Evolutionary conservation across 2,329 filamentous ascomycete species (phyloP).

Genomic region (Fusarium fujikuroi): DNA sequence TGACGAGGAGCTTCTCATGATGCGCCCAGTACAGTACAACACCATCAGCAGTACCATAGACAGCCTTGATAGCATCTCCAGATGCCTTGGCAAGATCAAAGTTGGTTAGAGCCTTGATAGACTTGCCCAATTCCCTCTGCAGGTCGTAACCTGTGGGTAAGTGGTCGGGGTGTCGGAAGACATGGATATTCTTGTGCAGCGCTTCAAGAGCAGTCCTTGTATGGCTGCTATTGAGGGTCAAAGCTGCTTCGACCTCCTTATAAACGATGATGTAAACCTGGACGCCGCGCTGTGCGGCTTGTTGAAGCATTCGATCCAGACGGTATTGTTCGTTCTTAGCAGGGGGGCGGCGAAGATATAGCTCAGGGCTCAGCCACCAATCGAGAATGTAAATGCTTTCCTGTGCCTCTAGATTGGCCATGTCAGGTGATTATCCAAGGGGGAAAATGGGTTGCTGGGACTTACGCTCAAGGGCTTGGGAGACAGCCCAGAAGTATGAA

Average conservation of each 20-base stretch:
- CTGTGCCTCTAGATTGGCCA: constrained; percentile 63
- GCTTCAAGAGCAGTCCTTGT: constrained; percentile 20
- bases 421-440: constrained; percentile 14
- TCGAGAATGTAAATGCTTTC: constrained; percentile 88
- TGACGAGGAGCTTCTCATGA: constrained; percentile 87
- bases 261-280: constrained; percentile 89
- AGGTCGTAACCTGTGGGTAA: constrained; percentile 77
- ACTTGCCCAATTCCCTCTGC: constrained; percentile 73
- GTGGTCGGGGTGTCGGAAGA: constrained; percentile 93
- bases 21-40: constrained; percentile 92
- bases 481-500: constrained; percentile 87
- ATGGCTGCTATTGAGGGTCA: constrained; percentile 65
- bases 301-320: constrained; percentile 82
- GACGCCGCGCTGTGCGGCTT: constrained; percentile 85
- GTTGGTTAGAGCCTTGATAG: constrained; percentile 61
- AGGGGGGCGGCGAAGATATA: constrained; percentile 86
- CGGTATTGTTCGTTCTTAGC: constrained; percentile 85
- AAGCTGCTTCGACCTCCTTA: constrained; percentile 86
- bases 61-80: constrained; percentile 75
- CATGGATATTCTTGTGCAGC: constrained; percentile 54
- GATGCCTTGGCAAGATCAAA: constrained; percentile 73
- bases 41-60: constrained; percentile 85
- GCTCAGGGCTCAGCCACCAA: constrained; percentile 90
- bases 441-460: not conserved
- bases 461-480: constrained; percentile 75